Evolutionary conservation across 179 eudicot genomes (phyloP).

Genomic region (Drosera spatulata): DNA sequence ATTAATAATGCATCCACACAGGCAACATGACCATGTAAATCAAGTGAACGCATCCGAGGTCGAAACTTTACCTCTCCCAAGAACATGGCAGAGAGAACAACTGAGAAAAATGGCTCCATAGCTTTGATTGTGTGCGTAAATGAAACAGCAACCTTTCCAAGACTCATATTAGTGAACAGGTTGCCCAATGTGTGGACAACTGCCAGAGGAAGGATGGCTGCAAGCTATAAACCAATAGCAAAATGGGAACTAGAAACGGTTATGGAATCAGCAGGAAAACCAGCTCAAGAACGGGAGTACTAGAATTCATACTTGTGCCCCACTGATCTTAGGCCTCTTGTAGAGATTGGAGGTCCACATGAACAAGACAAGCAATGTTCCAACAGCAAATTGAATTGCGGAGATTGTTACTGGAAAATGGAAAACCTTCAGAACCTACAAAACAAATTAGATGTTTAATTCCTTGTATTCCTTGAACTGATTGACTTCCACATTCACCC

Average conservation of each 20-base stretch:
- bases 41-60: background rate
- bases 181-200: slow-evolving; percentile 82
- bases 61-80: slow-evolving; percentile 62
- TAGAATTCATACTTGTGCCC: slow-evolving; percentile 46
- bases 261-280: background rate
- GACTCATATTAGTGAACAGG: slow-evolving; percentile 96
- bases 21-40: background rate
- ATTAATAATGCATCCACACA: background rate
- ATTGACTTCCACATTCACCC: background rate
- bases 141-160: slow-evolving; percentile 96
- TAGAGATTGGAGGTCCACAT: slow-evolving; percentile 83
- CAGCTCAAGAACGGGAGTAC: background rate
- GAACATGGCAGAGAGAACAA: slow-evolving; percentile 72
- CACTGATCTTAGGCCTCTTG: slow-evolving; percentile 75
- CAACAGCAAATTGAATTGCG: slow-evolving; percentile 61
- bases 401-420: slow-evolving; percentile 72
- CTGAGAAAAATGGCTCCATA: slow-evolving; percentile 44
- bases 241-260: slow-evolving; percentile 4
- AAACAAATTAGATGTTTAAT: background rate
- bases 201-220: slow-evolving; percentile 74
- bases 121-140: no score
- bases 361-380: slow-evolving; percentile 5
- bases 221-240: slow-evolving; percentile 47
- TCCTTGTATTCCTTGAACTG: slow-evolving; percentile 1
- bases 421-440: slow-evolving; percentile 76